Conservation (phyloP, 2,329 filamentous ascomycete genomes). For the Penicillium hordei region DNA sequence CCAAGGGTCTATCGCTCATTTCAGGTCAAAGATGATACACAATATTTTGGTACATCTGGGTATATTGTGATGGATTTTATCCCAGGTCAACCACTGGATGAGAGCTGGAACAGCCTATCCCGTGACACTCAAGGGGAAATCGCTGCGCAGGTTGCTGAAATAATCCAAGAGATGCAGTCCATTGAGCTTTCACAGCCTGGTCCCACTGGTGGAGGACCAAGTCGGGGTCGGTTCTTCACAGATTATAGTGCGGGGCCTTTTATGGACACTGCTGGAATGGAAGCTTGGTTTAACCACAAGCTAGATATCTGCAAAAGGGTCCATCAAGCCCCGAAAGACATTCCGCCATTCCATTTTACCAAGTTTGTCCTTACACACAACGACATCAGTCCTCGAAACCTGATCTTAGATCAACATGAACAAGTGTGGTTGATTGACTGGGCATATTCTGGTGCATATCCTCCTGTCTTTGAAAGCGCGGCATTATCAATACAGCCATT, state of each 20-base stretch:
- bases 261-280: slow-evolving; percentile 15
- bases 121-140: slow-evolving; percentile 17
- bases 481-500: slow-evolving; percentile 14
- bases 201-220: slow-evolving; percentile 21
- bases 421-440: slow-evolving; percentile 21
- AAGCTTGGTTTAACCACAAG: slow-evolving; percentile 32
- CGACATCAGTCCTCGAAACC: slow-evolving; percentile 26
- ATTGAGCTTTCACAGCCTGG: slow-evolving; percentile 11
- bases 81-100: slow-evolving; percentile 25
- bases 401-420: slow-evolving; percentile 18
- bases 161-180: slow-evolving; percentile 26
- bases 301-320: slow-evolving; percentile 24
- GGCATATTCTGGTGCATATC: slow-evolving; percentile 27
- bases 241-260: slow-evolving; percentile 28
- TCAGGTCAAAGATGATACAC: slow-evolving; percentile 20
- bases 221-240: slow-evolving; percentile 24
- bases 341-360: slow-evolving; percentile 16
- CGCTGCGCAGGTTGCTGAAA: slow-evolving; percentile 20
- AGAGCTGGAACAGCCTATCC: slow-evolving; percentile 25
- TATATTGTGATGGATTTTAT: slow-evolving; percentile 35
- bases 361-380: slow-evolving; percentile 23
- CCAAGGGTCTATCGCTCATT: slow-evolving; percentile 26
- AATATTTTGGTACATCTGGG: slow-evolving; percentile 26
- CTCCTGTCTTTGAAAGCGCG: slow-evolving; percentile 22
- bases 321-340: slow-evolving; percentile 15